These are phyloP conservation scores for Chrysanthemum makinoi DNA, from an alignment of 129 eudicot genomes.

Conservation along the genomic window DNA sequence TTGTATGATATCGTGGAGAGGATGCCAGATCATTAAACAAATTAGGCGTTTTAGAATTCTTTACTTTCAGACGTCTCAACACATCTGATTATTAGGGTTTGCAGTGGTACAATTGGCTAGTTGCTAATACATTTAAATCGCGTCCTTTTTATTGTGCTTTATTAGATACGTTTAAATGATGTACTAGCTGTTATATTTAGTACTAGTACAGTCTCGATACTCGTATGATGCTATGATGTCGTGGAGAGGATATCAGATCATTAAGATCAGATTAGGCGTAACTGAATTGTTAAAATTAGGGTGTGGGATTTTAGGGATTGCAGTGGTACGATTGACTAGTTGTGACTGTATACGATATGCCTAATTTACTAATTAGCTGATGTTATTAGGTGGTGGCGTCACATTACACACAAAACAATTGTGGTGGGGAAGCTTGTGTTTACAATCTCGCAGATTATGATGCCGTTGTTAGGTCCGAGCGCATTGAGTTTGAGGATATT, in stretches of 20 bases:
- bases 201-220: no score
- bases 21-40: neutral
- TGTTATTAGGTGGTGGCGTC: conserved; percentile 54
- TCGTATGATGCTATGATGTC: no score
- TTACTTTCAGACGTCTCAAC: neutral
- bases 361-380: conserved; percentile 9
- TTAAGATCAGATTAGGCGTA: no score
- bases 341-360: neutral
- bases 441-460: conserved; percentile 70
- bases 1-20: no score
- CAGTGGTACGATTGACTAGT: neutral
- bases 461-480: conserved; percentile 49
- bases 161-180: no score
- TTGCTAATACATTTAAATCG: no score
- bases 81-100: no score
- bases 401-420: conserved; percentile 79
- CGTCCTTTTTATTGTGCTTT: no score
- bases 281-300: no score
- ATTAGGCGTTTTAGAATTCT: neutral
- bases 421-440: conserved; percentile 70
- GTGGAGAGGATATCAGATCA: no score
- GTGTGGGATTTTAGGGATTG: neutral
- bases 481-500: conserved; percentile 59
- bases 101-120: no score
- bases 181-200: no score